Conservation (phyloP, 108 stramenopile species). For the Nitzschia sp. region DNA sequence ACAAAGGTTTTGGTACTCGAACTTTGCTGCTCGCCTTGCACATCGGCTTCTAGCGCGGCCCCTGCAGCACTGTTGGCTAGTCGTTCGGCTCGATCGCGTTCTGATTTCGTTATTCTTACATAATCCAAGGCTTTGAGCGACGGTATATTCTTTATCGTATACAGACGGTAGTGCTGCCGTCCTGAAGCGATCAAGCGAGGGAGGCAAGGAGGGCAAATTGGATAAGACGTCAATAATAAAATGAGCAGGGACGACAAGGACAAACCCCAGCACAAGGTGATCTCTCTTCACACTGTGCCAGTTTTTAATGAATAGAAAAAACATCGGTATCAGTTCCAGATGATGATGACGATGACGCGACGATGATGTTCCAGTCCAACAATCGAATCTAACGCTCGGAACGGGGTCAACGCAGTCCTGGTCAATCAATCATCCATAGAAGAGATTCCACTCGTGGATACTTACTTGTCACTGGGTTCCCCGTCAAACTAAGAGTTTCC, state of each 20-base stretch:
- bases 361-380: no score
- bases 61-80: constrained; percentile 80
- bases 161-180: constrained; percentile 84
- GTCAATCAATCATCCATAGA: neutral
- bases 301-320: neutral
- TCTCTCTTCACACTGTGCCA: constrained; percentile 6
- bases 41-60: constrained; percentile 82
- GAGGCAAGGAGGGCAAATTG: constrained; percentile 6
- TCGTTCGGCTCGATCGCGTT: constrained; percentile 75
- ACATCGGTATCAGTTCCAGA: constrained; percentile 15
- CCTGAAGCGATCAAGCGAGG: constrained; percentile 38
- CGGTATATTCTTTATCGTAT: constrained; percentile 62
- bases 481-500: constrained; percentile 64
- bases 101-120: constrained; percentile 63
- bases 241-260: neutral
- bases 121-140: constrained; percentile 78
- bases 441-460: constrained; percentile 10
- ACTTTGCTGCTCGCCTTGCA: constrained; percentile 49
- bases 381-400: no score
- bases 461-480: constrained; percentile 86
- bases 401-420: no score
- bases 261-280: neutral
- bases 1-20: constrained; percentile 65
- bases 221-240: neutral
- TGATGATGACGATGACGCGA: no score